Evolutionary conservation across 2,329 filamentous ascomycete genomes (phyloP).

Genomic region (Trichoderma sp.): DNA sequence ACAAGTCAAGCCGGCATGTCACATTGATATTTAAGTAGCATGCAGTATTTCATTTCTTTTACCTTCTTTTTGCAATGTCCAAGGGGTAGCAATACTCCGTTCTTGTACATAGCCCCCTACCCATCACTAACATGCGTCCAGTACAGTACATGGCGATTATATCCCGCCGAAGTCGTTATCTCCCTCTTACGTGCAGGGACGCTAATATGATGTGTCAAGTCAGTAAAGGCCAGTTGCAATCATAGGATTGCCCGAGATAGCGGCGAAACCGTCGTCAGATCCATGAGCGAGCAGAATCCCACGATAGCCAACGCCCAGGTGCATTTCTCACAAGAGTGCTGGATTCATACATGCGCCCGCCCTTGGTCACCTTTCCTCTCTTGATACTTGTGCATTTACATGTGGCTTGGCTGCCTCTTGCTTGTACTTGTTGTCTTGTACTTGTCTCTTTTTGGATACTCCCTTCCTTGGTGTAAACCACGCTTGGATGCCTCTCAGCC

Average conservation of each 20-base stretch:
- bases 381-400: neutral
- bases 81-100: neutral
- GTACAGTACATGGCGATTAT: neutral
- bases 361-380: neutral
- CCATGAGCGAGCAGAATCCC: neutral
- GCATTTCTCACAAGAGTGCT: too few relatives aligned
- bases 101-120: conserved; percentile 5
- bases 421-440: neutral
- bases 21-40: neutral
- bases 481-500: neutral
- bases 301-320: conserved; percentile 3
- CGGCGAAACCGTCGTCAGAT: conserved; percentile 15
- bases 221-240: neutral
- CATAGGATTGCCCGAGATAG: conserved; percentile 16
- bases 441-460: neutral
- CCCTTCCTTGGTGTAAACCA: neutral
- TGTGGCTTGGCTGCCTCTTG: conserved; percentile 19
- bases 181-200: neutral
- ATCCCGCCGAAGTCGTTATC: neutral
- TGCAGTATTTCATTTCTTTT: neutral
- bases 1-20: neutral
- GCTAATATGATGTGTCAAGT: conserved; percentile 22
- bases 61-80: neutral
- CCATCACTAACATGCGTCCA: neutral
- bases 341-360: neutral